phyloP scores from a whole-genome alignment of 2,329 filamentous ascomycete species.

The Fonsecaea pugnacius region DNA sequence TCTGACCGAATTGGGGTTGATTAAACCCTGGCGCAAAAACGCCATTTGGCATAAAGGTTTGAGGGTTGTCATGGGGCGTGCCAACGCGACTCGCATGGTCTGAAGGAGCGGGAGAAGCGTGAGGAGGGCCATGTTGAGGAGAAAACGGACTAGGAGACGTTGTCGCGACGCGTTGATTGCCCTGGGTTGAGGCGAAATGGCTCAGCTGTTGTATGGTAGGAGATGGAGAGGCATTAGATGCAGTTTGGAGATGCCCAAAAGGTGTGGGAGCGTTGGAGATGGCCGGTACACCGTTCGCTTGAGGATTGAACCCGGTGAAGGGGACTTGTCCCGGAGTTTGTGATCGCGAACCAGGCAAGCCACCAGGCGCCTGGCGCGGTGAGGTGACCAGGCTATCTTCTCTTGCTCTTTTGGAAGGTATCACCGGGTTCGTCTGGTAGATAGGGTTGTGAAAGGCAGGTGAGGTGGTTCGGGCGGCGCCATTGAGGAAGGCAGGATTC shows the following conservation, averaged over 20 bases:
- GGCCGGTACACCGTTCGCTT: constrained; percentile 65
- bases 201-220: constrained; percentile 84
- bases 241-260: constrained; percentile 82
- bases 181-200: constrained; percentile 64
- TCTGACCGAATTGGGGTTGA: constrained; percentile 48
- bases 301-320: constrained; percentile 72
- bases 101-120: constrained; percentile 75
- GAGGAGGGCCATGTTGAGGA: constrained; percentile 72
- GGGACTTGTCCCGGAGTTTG: constrained; percentile 84
- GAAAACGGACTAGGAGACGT: constrained; percentile 92
- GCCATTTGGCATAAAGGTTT: constrained; percentile 61
- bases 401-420: constrained; percentile 84
- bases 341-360: constrained; percentile 80
- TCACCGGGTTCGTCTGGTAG: constrained; percentile 82
- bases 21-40: constrained; percentile 47
- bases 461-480: constrained; percentile 79
- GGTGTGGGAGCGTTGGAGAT: constrained; percentile 66
- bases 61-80: constrained; percentile 71
- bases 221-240: constrained; percentile 84
- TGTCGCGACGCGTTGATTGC: constrained; percentile 81
- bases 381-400: constrained; percentile 86
- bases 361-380: constrained; percentile 73
- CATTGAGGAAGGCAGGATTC: constrained; percentile 72
- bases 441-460: constrained; percentile 76
- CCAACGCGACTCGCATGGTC: constrained; percentile 69